Conservation (phyloP, 306 rosid genomes). For the Cucurbita moschata region DNA sequence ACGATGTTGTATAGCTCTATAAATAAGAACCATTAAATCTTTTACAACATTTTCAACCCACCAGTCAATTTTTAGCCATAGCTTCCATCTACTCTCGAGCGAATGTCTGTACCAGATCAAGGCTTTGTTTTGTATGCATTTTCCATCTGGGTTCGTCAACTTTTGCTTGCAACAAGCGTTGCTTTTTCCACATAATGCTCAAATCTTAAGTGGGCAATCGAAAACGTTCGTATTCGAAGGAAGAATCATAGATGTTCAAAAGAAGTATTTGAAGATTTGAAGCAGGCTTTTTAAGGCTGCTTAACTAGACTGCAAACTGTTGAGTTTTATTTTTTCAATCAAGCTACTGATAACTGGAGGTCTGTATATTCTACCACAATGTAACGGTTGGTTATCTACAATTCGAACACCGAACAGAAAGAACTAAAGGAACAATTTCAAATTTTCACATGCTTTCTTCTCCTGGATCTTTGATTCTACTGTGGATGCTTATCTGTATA, state of each 20-base stretch:
- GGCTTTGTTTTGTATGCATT: background rate
- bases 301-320: background rate
- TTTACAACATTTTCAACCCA: too few relatives aligned
- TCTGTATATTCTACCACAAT: background rate
- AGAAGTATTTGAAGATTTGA: background rate
- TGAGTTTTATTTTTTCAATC: background rate
- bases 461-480: background rate
- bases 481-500: background rate
- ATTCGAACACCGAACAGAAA: background rate
- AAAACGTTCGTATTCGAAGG: background rate
- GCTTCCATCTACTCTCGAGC: background rate
- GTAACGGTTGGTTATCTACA: constrained; percentile 6
- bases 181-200: background rate
- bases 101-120: background rate
- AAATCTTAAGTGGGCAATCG: background rate
- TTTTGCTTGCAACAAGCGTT: background rate
- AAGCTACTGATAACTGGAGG: background rate
- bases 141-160: background rate
- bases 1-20: background rate
- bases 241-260: background rate
- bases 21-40: background rate
- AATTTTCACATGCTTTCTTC: constrained; percentile 1
- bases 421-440: constrained; percentile 14
- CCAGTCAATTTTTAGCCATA: too few relatives aligned
- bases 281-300: background rate